Evolutionary conservation across 306 rosid species (phyloP), one percentile per base, ranked within the genome.

Genomic region (Vachellia collinsii): DNA sequence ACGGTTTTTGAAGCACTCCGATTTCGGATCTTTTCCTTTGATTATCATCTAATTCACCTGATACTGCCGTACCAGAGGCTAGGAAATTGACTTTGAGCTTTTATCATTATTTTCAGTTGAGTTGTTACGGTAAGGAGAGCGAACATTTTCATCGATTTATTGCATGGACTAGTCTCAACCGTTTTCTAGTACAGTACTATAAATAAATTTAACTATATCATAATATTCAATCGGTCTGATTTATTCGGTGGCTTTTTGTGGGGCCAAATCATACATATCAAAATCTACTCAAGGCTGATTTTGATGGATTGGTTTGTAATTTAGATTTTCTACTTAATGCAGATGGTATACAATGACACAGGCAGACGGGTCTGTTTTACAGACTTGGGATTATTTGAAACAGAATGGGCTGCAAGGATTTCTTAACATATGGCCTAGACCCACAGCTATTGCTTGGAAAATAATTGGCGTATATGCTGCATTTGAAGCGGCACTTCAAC

Each of bases 311-410:
- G 42, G 6, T 54, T 41, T 78, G 43, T 48, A 72, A 63, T 46
- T 71, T 69, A 6, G 62, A 66, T 69, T 81, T 70, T 47, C 71
- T 65, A 4, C 29, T 70, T 50, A 10, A 66, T 87, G 87, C 90
- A 95, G 99, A 88, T 95, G 99, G 99, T 90, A 93, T 75, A 93
- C 98, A 10, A 95, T 95, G 99, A 93, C 92, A 7, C 82, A 73
- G 19, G 93, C 97, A 6, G 93, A 95, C 70, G 99, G 99, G 34
- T 95, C 98, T 4, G 42, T 95, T 65, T 46, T 22, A 4, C 86
- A 84, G 59, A 90, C 93, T 19, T 89, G 72, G 47, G 44, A 85
- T 77, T 80, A 88, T 87, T 68, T 93, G 56, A 82, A 50, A 43
- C 87, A 81, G 7, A 85, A 87, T 63, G 90, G 92, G 4, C 6